These are phyloP conservation scores for Amanita inopinata DNA, from an alignment of 768 basidiomycete genomes.

Conservation along the genomic window DNA sequence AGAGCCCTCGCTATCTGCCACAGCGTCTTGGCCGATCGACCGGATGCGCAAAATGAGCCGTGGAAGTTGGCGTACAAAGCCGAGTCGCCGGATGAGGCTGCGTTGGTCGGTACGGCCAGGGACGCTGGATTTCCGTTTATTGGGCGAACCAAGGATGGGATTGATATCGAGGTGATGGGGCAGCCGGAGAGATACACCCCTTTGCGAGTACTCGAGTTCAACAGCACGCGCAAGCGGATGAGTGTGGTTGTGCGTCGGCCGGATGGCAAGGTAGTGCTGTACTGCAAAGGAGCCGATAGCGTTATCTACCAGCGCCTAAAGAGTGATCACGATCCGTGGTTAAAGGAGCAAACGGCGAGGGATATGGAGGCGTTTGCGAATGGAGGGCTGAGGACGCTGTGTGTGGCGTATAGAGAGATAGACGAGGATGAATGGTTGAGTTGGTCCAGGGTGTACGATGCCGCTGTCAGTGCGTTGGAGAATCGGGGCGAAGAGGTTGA, in stretches of 20 bases:
- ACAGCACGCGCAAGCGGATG: slow-evolving; percentile 92
- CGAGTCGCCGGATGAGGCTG: slow-evolving; percentile 93
- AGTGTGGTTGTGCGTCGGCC: slow-evolving; percentile 83
- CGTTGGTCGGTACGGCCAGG: slow-evolving; percentile 83
- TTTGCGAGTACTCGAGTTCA: slow-evolving; percentile 86
- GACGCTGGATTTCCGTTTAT: slow-evolving; percentile 93
- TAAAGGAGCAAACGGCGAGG: slow-evolving; percentile 71
- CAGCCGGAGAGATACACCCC: slow-evolving; percentile 74
- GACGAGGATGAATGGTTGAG: slow-evolving; percentile 74
- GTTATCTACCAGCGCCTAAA: slow-evolving; percentile 85
- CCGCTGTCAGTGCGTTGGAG: slow-evolving; percentile 63
- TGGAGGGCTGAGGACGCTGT: slow-evolving; percentile 82
- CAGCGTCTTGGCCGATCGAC: slow-evolving; percentile 74
- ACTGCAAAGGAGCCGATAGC: slow-evolving; percentile 96
- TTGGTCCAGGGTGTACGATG: slow-evolving; percentile 78
- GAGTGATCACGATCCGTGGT: slow-evolving; percentile 56
- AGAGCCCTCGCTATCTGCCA: slow-evolving; percentile 94
- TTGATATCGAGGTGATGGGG: slow-evolving; percentile 91
- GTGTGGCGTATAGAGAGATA: slow-evolving; percentile 74
- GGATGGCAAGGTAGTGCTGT: slow-evolving; percentile 72
- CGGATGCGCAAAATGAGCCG: slow-evolving; percentile 52
- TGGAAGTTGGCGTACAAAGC: slow-evolving; percentile 82
- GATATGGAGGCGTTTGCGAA: slow-evolving; percentile 96
- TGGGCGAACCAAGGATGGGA: slow-evolving; percentile 54
- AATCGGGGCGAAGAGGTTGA: slow-evolving; percentile 91